Evolutionary conservation across 331 rosid genomes (phyloP).

Genomic region (Cydonia oblonga): DNA sequence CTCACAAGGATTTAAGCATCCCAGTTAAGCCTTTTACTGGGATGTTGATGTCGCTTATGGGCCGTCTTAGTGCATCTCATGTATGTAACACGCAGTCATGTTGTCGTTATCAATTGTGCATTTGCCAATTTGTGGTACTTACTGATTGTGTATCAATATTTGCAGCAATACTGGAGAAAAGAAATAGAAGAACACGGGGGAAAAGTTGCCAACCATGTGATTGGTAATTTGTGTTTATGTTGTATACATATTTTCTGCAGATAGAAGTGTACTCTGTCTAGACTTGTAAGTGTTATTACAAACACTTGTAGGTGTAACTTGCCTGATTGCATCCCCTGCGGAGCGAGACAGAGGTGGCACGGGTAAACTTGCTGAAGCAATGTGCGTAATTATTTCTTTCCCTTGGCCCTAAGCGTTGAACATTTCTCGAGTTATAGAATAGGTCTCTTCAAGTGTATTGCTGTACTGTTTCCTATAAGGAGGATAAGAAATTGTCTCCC

Average conservation of each 20-base stretch:
- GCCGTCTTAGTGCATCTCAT: conserved; percentile 65
- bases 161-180: conserved; percentile 62
- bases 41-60: conserved; percentile 62
- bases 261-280: background rate
- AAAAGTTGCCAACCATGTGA: conserved; percentile 52
- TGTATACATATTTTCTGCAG: background rate
- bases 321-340: conserved; percentile 60
- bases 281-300: background rate
- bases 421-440: background rate
- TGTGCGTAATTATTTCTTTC: conserved; percentile 26
- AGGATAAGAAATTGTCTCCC: background rate
- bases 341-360: conserved; percentile 79
- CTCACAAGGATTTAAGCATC: conserved; percentile 31
- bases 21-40: conserved; percentile 59
- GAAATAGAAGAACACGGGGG: conserved; percentile 74
- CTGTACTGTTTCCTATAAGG: background rate
- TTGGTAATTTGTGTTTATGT: conserved; percentile 30
- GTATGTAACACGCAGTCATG: conserved; percentile 20
- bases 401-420: background rate
- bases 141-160: background rate
- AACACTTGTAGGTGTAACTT: conserved; percentile 49
- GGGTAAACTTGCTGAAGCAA: conserved; percentile 69
- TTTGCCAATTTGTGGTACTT: background rate
- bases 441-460: background rate
- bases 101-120: background rate